These are phyloP conservation scores for Clarireedia paspali DNA, from an alignment of 2,329 filamentous ascomycete species.

Conservation along the genomic window DNA sequence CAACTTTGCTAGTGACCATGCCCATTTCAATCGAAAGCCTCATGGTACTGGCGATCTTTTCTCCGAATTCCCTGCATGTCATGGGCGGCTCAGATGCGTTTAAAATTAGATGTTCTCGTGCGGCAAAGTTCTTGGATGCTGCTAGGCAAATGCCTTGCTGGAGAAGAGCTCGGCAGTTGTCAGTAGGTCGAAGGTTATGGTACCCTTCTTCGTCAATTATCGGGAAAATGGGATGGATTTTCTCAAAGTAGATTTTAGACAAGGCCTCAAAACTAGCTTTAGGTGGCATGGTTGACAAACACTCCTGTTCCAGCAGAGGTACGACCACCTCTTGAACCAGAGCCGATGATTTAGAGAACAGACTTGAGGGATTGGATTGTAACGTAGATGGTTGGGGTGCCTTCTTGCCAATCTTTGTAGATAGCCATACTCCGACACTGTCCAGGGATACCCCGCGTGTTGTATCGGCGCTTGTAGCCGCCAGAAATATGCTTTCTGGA, in stretches of 20 bases:
- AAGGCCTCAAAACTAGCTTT: slow-evolving; percentile 39
- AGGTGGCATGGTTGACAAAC: slow-evolving; percentile 40
- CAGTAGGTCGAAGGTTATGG: slow-evolving; percentile 29
- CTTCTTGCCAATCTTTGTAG: slow-evolving; percentile 12
- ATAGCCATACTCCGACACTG: slow-evolving; percentile 50
- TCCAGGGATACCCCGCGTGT: slow-evolving; percentile 36
- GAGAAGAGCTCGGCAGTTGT: slow-evolving; percentile 34
- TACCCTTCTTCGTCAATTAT: slow-evolving; percentile 22
- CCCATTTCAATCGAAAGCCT: slow-evolving; percentile 39
- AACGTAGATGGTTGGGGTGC: background rate
- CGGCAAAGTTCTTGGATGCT: slow-evolving; percentile 42
- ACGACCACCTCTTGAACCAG: slow-evolving; percentile 17
- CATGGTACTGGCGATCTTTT: slow-evolving; percentile 19
- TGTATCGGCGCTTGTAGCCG: slow-evolving; percentile 39
- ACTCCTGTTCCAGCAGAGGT: slow-evolving; percentile 22
- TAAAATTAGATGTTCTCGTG: slow-evolving; percentile 35
- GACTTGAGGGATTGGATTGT: slow-evolving; percentile 10
- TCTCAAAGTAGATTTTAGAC: slow-evolving; percentile 32
- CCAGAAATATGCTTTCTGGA: slow-evolving; percentile 52
- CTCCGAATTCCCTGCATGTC: slow-evolving; percentile 18
- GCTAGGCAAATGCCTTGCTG: slow-evolving; percentile 49
- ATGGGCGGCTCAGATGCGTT: slow-evolving; percentile 8
- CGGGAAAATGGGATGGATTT: slow-evolving; percentile 26
- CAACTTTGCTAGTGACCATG: slow-evolving; percentile 45
- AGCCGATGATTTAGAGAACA: slow-evolving; percentile 16